These are phyloP conservation scores for Penicillium goetzii DNA, from an alignment of 495 filamentous ascomycete genomes.

Conservation along the genomic window DNA sequence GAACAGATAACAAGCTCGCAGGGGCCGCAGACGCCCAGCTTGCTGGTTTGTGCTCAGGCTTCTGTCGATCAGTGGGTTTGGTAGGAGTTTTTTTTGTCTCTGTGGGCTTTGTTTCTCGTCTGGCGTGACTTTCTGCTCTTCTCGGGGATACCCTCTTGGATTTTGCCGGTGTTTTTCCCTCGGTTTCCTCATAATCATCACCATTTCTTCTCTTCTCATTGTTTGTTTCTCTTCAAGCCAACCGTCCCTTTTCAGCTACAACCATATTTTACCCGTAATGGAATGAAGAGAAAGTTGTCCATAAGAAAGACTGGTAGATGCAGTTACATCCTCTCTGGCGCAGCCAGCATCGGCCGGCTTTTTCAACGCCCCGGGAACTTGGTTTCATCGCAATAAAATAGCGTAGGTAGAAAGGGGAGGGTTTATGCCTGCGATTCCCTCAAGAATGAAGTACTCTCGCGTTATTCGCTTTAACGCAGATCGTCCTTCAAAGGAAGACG, in stretches of 20 bases:
- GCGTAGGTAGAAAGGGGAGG: no score
- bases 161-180: not conserved
- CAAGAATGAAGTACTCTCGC: no score
- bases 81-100: constrained; percentile 19
- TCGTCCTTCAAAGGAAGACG: not conserved
- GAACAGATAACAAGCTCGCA: constrained; percentile 23
- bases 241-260: not conserved
- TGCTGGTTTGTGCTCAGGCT: constrained; percentile 40
- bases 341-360: no score
- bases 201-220: not conserved
- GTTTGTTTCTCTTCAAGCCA: no score
- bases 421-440: no score
- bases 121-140: not conserved
- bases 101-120: not conserved
- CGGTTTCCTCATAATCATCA: not conserved
- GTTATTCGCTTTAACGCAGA: no score
- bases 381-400: no score
- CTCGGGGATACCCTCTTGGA: not conserved
- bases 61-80: constrained; percentile 47
- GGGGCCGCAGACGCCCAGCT: constrained; percentile 40
- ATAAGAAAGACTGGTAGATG: not conserved
- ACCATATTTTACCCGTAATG: not conserved
- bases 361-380: no score
- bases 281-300: not conserved
- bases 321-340: no score